These are phyloP conservation scores for Aquilaria malaccensis DNA, from an alignment of 345 rosid species.

Conservation along the genomic window DNA sequence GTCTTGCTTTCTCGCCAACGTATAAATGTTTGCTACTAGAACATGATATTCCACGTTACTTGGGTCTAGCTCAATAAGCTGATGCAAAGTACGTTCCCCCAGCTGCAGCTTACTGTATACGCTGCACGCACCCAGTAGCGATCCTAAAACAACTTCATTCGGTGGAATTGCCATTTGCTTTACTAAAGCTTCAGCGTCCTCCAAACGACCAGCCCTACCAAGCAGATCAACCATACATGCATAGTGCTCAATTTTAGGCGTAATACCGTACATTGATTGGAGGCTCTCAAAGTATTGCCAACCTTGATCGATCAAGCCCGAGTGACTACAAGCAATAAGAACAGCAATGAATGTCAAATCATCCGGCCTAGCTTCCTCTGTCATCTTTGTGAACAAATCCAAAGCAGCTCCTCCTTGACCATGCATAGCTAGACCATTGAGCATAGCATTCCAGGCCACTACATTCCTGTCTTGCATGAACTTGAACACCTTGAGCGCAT, in stretches of 20 bases:
- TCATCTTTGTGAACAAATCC: conserved; percentile 54
- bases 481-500: conserved; percentile 47
- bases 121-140: conserved; percentile 71
- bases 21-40: conserved; percentile 62
- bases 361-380: conserved; percentile 57
- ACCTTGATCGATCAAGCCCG: conserved; percentile 66
- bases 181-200: conserved; percentile 56
- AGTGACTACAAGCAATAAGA: conserved; percentile 75
- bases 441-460: conserved; percentile 73
- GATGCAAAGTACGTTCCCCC: conserved; percentile 37
- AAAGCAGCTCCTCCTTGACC: conserved; percentile 46
- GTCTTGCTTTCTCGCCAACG: conserved; percentile 43
- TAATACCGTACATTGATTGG: conserved; percentile 29
- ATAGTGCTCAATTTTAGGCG: conserved; percentile 68
- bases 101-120: conserved; percentile 52
- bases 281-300: conserved; percentile 34
- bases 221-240: conserved; percentile 90
- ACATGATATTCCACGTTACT: conserved; percentile 55
- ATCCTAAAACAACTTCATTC: conserved; percentile 76
- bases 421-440: conserved; percentile 74
- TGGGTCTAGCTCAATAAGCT: conserved; percentile 48
- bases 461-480: conserved; percentile 52
- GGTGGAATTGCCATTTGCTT: conserved; percentile 68
- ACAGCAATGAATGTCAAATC: conserved; percentile 65
- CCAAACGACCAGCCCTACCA: conserved; percentile 65